Base-by-base conservation (phyloP, 1,139 yeast genomes). In the Saccharomyces hybrid region DNA sequence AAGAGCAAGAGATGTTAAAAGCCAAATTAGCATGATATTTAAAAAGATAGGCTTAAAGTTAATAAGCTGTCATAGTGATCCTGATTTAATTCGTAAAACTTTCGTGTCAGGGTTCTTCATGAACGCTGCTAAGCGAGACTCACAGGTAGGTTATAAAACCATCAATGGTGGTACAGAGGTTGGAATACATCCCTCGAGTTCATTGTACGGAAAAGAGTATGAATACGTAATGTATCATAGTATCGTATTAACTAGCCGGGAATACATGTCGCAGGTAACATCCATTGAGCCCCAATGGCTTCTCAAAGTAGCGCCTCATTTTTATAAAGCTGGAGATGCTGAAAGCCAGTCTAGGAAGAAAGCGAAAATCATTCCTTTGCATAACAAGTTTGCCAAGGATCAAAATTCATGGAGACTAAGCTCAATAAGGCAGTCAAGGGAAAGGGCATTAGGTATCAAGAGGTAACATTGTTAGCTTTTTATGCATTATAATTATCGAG, bases 191-290 rank as follows among this genome's bases (percentile, higher is more conserved):
- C 99, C 99, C 1, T 86, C 96, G 1, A 87, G 96, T 49, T 78
- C 95, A 1, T 70, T 93, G 34, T 87, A 81, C 66, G 87, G 85
- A 26, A 86, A 85, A 62, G 79, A 78, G 20, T 83, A 91, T 2
- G 90, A 86, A 58, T 87, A 86, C 65, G 95, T 90, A 52, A 75
- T 93, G 2, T 93, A 90, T 66, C 96, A 91, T 66, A 85, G 95
- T 5, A 75, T 93, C 54, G 75, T 91, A 49, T 75, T 88, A 63
- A 93, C 98, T 0, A 79, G 89, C 4, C 83, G 83, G 65, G 98
- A 91, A 73, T 93, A 90, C 69, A 89, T 93, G 97, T 95, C 89
- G 57, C 86, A 89, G 63, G 87, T 84, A 7, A 85, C 95, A 0
- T 77, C 80, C 4, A 84, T 93, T 52, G 95, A 89, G 55, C 91